Conservation (phyloP, 2,329 filamentous ascomycete genomes). For the Chrysosporium queenslandicum region DNA sequence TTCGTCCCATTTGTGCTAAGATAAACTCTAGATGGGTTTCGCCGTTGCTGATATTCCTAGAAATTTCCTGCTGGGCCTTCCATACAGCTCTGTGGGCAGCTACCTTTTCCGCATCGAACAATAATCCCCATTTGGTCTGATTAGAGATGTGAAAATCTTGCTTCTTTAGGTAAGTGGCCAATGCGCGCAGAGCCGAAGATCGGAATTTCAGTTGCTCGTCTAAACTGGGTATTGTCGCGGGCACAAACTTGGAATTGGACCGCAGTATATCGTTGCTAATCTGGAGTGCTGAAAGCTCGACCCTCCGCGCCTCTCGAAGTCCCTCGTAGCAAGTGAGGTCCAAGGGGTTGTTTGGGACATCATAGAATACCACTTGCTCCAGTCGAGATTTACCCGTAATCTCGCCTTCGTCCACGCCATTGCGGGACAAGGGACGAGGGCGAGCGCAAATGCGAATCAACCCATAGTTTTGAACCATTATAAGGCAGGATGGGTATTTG, state of each 20-base stretch:
- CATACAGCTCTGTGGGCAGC: constrained; percentile 69
- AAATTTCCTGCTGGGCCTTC: constrained; percentile 64
- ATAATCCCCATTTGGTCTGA: constrained; percentile 62
- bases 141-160: constrained; percentile 55
- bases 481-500: constrained; percentile 35
- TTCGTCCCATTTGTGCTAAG: constrained; percentile 64
- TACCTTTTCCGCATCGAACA: constrained; percentile 89
- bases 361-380: constrained; percentile 89
- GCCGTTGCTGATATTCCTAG: constrained; percentile 50
- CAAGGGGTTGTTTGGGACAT: constrained; percentile 73
- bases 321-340: constrained; percentile 63
- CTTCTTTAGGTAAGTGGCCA: constrained; percentile 60
- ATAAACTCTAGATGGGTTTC: constrained; percentile 64
- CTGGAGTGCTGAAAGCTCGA: constrained; percentile 64
- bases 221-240: constrained; percentile 61
- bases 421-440: constrained; percentile 32
- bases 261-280: constrained; percentile 74
- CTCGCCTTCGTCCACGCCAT: constrained; percentile 39
- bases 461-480: constrained; percentile 50
- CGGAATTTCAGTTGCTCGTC: constrained; percentile 70
- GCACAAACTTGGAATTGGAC: constrained; percentile 65
- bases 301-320: constrained; percentile 55
- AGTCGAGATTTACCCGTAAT: constrained; percentile 81
- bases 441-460: constrained; percentile 45
- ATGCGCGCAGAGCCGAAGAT: constrained; percentile 60